Conservation (phyloP, 768 basidiomycete species). For the Pleurotus platypus region DNA sequence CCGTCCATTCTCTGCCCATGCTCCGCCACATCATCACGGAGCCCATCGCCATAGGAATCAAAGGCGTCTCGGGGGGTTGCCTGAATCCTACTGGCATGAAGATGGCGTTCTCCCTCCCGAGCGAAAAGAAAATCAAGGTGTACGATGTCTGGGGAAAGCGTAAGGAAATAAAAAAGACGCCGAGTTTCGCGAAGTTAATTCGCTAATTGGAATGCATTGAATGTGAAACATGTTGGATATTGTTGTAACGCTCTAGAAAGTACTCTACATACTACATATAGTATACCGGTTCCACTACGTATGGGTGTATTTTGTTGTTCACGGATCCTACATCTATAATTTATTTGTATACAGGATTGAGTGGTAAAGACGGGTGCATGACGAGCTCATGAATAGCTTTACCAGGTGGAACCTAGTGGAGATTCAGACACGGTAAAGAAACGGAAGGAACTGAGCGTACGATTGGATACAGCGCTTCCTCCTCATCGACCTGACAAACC, state of each 20-base stretch:
- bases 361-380: constrained; percentile 55
- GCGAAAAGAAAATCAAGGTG: constrained; percentile 63
- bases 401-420: constrained; percentile 76
- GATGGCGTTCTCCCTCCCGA: constrained; percentile 56
- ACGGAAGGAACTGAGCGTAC: constrained; percentile 31
- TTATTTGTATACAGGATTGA: constrained; percentile 6
- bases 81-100: constrained; percentile 48
- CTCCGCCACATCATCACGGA: constrained; percentile 50
- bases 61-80: constrained; percentile 59
- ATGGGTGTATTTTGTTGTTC: too few relatives aligned
- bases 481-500: constrained; percentile 82
- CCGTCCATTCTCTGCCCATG: constrained; percentile 57
- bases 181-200: constrained; percentile 14
- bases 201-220: too few relatives aligned
- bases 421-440: constrained; percentile 12
- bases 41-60: constrained; percentile 26
- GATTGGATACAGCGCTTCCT: constrained; percentile 91
- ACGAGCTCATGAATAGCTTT: constrained; percentile 92
- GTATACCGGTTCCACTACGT: too few relatives aligned
- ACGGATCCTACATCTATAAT: background rate
- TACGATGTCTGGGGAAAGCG: constrained; percentile 55
- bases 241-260: too few relatives aligned
- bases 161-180: constrained; percentile 26
- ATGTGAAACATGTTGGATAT: too few relatives aligned
- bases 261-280: too few relatives aligned